Base-by-base conservation (phyloP, 2,329 filamentous ascomycete species). In the Colletotrichum abscissum region DNA sequence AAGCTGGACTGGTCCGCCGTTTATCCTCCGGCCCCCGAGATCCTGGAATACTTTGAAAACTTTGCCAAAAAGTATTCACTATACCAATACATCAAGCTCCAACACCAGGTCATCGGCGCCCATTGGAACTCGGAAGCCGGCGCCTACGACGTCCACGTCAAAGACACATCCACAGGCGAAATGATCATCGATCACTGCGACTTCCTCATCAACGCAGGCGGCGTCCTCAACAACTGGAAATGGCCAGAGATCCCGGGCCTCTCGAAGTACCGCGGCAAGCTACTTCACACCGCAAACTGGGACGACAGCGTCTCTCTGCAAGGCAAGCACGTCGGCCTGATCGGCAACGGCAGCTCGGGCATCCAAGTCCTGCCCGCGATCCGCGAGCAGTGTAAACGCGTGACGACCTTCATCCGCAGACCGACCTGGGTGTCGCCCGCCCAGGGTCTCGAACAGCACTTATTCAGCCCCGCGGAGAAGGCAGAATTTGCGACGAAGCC, bases 1-100 rank as follows among this genome's bases (percentile, higher is more conserved):
- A 92, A 92, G 77, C 86, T 86, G 9, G 84, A 86, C 57, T 92
- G 91, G 90, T 85, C 86, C n/a, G 81, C 81, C 4, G 80, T 84
- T 0, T 88, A 87, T 72, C 80, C 85, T 1, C 78, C 81, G 64
- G 82, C 82, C 1, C 78, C 78, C 52, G 84, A 87, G 75, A 86
- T 87, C 33, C 82, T 80, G 35, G 72, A 78, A 2, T 87, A 92
- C 72, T 84, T 92, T 30, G 80, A 84, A 59, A 76, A 77, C 9
- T 80, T 88, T 69, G 81, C 81, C 4, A 75, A 75, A 22, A 86
- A 84, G 69, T 83, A 85, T 74, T 76, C 76, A 4, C 77, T 86
- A 11, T 74, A 79, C 46, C 77, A 80, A 64, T 86, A 82, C 75
- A 75, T 81, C 64, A 75, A 76, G 59, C 64, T 77, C 4, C 71